phyloP scores from a whole-genome alignment of 108 stramenopile genomes.

The Cyclotella distinguenda region DNA sequence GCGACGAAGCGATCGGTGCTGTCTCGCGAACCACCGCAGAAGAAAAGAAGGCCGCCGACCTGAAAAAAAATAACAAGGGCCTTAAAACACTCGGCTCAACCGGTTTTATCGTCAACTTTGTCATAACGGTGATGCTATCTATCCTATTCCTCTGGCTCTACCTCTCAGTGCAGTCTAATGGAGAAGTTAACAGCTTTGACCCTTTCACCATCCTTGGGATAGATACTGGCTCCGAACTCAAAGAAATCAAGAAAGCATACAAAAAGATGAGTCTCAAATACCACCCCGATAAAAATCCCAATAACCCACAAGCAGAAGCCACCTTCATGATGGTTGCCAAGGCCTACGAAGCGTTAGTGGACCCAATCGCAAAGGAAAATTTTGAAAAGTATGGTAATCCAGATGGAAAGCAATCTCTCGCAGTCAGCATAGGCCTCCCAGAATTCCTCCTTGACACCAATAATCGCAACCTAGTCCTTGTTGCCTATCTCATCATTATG shows the following conservation, averaged over 20 bases:
- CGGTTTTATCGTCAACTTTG: constrained; percentile 73
- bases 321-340: constrained; percentile 96
- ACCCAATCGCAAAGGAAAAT: constrained; percentile 83
- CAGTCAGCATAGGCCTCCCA: constrained; percentile 95
- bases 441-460: constrained; percentile 87
- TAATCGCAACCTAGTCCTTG: constrained; percentile 91
- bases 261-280: constrained; percentile 80
- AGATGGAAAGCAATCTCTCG: constrained; percentile 97
- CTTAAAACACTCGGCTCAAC: constrained; percentile 56
- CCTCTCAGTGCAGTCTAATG: constrained; percentile 66
- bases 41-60: constrained; percentile 75
- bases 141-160: constrained; percentile 67
- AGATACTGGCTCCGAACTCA: constrained; percentile 70
- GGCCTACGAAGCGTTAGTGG: constrained; percentile 94
- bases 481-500: constrained; percentile 94
- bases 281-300: constrained; percentile 95
- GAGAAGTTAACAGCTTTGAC: constrained; percentile 92
- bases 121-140: constrained; percentile 62
- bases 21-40: constrained; percentile 84
- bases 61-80: constrained; percentile 77
- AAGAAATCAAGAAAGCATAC: constrained; percentile 90
- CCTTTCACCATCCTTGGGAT: constrained; percentile 88
- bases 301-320: constrained; percentile 86
- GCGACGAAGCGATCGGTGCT: constrained; percentile 80
- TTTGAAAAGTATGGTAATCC: constrained; percentile 98